Base-by-base conservation (phyloP, 371 early-diverging fungal species). In the Mortierella sp. region DNA sequence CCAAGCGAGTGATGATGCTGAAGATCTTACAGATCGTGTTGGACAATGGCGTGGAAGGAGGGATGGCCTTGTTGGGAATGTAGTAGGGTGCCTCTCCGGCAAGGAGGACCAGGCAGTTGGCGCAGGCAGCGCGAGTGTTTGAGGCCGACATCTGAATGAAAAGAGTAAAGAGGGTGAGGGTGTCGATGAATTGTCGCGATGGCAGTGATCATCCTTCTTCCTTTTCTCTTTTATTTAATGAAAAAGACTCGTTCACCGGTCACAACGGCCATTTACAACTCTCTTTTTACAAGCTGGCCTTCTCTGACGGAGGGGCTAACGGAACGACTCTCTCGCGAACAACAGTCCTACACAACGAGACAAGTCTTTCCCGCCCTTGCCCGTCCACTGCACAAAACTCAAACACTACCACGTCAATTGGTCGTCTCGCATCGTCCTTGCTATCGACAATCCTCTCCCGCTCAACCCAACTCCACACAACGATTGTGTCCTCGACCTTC, bases 401-500 rank as follows among this genome's bases (percentile, higher is more conserved):
- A 46, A 85, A 85, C 46, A 59, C 71, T 28, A 81, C 54, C 10
- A 77, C 75, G 26, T 85, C 85, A 21, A 78, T 72, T 3, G 50
- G 31, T 34, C 21, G 43, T 4, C n/a, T 21, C 4, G 5, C 54
- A 24, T n/a, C 54, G n/a, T 67, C 67, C 21, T 37, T 67, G 19
- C 31, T 14, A 10, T 28, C 76, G 1, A 75, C 11, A 28, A 76
- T 75, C 53, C 71, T 75, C 13, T 71, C 76, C 28, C 53, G 71
- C 74, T 85, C 85, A 6, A 85, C 85, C 85, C 85, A 85, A 44
- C 85, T 85, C 85, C 85, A 85, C 34, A 81, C 76, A 26, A 69
- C 77, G 8, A 75, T 53, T 24, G 59, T 78, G 0, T 78, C 76
- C 76, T 78, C 75, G 53, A 80, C 72, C 28, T 83, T 83, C 72